phyloP scores from a whole-genome alignment of 2,329 filamentous ascomycete genomes.

The Beauveria rudraprayagi region DNA sequence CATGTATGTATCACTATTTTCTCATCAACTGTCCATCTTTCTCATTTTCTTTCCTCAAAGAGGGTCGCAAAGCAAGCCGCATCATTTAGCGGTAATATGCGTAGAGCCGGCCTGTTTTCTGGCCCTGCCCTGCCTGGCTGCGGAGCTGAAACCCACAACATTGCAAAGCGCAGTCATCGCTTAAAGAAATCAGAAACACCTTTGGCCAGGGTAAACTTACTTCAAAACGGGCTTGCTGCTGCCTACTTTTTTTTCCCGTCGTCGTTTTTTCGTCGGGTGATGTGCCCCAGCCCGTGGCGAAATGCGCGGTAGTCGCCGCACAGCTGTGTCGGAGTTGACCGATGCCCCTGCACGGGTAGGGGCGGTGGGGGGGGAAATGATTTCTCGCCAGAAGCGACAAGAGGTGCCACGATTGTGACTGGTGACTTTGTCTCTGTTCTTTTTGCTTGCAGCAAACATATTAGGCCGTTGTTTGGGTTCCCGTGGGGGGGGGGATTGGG shows the following conservation, averaged over 20 bases:
- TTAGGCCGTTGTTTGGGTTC: background rate
- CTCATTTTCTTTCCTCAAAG: too few species aligned
- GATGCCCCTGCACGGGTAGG: background rate
- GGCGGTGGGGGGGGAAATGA: background rate
- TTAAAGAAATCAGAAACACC: background rate
- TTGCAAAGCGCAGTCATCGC: background rate
- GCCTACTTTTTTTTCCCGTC: background rate
- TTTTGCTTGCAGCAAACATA: background rate
- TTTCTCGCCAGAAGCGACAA: background rate
- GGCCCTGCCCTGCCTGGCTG: too few species aligned
- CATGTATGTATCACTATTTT: too few species aligned
- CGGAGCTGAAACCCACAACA: too few species aligned
- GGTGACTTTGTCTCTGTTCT: background rate
- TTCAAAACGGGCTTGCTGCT: too few species aligned
- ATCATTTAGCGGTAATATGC: too few species aligned
- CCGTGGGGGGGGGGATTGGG: background rate
- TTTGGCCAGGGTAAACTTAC: too few species aligned
- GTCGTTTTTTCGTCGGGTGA: background rate
- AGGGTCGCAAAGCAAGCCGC: too few species aligned
- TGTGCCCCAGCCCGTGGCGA: background rate
- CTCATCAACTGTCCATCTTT: too few species aligned
- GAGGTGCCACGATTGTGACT: background rate
- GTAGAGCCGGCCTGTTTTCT: too few species aligned
- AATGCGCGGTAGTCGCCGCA: background rate
- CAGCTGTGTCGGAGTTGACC: slow-evolving; percentile 4